phyloP scores from a whole-genome alignment of 805 yeast species.

The Ascoidea rubescens region DNA sequence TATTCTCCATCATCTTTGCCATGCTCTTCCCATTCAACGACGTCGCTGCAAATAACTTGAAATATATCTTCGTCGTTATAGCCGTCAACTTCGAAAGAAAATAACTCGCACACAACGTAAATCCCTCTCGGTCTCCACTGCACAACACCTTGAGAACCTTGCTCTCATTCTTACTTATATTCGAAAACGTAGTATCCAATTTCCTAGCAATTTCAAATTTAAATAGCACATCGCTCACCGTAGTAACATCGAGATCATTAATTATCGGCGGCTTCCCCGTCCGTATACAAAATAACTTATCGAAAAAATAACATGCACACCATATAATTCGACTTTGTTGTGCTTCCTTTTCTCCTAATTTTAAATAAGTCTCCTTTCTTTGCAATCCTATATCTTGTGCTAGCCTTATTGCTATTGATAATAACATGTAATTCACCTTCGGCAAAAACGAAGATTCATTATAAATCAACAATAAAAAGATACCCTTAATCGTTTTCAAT shows the following conservation, averaged over 20 bases:
- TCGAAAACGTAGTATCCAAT: too few species aligned
- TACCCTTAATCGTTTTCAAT: constrained; percentile 33
- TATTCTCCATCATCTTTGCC: not conserved
- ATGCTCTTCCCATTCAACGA: not conserved
- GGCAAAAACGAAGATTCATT: constrained; percentile 23
- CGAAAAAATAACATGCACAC: constrained; percentile 34
- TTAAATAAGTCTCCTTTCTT: constrained; percentile 27
- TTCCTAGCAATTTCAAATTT: not conserved
- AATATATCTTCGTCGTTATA: not conserved
- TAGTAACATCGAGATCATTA: constrained; percentile 24
- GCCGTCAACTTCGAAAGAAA: not conserved
- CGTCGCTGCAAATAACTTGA: not conserved
- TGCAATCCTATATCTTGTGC: constrained; percentile 49
- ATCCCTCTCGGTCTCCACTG: not conserved
- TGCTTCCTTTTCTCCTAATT: constrained; percentile 23
- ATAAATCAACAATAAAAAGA: constrained; percentile 29
- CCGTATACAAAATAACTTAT: constrained; percentile 28
- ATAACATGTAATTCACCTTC: constrained; percentile 27
- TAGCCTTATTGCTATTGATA: constrained; percentile 33
- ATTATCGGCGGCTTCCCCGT: constrained; percentile 36
- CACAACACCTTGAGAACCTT: not conserved
- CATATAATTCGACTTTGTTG: constrained; percentile 28
- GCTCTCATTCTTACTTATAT: not conserved
- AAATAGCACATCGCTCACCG: constrained; percentile 8
- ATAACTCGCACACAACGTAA: too few species aligned